These are phyloP conservation scores for Clavispora santaluciae DNA, from an alignment of 805 yeast species.

Conservation along the genomic window DNA sequence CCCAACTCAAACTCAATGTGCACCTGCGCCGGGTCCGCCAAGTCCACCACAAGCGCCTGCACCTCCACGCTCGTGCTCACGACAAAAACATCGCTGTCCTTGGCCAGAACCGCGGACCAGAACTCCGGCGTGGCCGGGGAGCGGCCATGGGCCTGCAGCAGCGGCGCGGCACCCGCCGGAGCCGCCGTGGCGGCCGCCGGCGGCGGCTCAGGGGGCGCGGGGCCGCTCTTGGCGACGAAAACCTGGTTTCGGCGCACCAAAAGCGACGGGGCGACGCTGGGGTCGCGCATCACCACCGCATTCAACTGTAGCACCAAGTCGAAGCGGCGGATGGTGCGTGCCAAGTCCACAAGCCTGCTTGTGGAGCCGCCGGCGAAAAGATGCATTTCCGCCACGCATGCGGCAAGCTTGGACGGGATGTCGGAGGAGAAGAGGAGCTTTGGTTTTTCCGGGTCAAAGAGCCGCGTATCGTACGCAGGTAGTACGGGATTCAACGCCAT, in stretches of 20 bases:
- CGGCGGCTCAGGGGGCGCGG: conserved; percentile 3
- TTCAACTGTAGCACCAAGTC: conserved; percentile 32
- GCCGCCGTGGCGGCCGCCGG: neutral
- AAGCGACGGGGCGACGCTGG: conserved; percentile 25
- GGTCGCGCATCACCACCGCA: conserved; percentile 27
- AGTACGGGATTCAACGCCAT: conserved; percentile 1
- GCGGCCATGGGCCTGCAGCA: neutral
- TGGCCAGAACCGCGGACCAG: conserved; percentile 10
- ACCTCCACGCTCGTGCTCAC: conserved; percentile 25
- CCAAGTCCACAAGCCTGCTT: conserved; percentile 13
- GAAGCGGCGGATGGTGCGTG: conserved; percentile 15
- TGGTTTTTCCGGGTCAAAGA: conserved; percentile 31
- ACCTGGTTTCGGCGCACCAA: conserved; percentile 31
- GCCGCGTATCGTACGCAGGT: conserved; percentile 3
- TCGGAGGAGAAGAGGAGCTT: conserved; percentile 36
- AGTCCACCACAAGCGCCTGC: conserved; percentile 18
- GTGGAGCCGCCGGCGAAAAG: conserved; percentile 9
- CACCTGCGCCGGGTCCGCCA: conserved; percentile 12
- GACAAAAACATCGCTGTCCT: conserved; percentile 28
- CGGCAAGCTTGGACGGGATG: conserved; percentile 21
- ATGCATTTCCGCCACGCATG: conserved; percentile 15
- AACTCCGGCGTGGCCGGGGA: neutral
- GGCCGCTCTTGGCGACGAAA: conserved; percentile 24
- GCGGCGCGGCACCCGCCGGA: neutral
- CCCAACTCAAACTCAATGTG: conserved; percentile 25